These are phyloP conservation scores for Monosporascus sp. DNA, from an alignment of 2,329 filamentous ascomycete species.

Conservation along the genomic window DNA sequence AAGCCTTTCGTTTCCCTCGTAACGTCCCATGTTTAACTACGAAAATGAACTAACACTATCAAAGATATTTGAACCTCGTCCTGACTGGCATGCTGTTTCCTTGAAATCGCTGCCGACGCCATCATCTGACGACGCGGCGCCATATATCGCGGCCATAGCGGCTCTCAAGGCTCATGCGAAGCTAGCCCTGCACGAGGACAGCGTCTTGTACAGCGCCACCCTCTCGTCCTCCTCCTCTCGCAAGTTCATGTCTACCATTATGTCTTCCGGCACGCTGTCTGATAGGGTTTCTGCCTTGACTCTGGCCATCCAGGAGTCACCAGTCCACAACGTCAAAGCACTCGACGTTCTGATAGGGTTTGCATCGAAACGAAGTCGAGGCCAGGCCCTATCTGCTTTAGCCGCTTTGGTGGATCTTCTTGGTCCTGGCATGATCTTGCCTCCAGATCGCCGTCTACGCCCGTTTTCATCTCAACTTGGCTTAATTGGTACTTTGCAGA, in stretches of 20 bases:
- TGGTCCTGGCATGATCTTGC: slow-evolving; percentile 80
- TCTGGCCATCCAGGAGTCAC: slow-evolving; percentile 90
- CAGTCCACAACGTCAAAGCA: slow-evolving; percentile 84
- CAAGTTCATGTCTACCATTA: slow-evolving; percentile 95
- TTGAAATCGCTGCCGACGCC: slow-evolving; percentile 39
- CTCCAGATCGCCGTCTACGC: slow-evolving; percentile 73
- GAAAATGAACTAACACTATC: slow-evolving; percentile 7
- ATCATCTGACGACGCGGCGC: slow-evolving; percentile 39
- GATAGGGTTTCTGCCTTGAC: slow-evolving; percentile 96
- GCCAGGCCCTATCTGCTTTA: slow-evolving; percentile 87
- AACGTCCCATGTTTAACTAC: not conserved
- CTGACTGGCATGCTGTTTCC: slow-evolving; percentile 50
- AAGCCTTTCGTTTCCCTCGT: slow-evolving; percentile 20
- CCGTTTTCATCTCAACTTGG: slow-evolving; percentile 76
- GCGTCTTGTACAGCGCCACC: slow-evolving; percentile 66
- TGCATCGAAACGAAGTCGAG: slow-evolving; percentile 89
- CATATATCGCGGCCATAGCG: slow-evolving; percentile 39
- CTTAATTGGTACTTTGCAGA: slow-evolving; percentile 65
- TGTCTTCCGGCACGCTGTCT: slow-evolving; percentile 90
- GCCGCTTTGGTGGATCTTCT: slow-evolving; percentile 92
- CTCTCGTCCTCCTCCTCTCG: slow-evolving; percentile 78
- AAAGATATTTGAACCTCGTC: slow-evolving; percentile 51
- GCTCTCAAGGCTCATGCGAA: slow-evolving; percentile 65
- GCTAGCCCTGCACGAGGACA: slow-evolving; percentile 71
- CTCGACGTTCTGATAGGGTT: slow-evolving; percentile 78